Base-by-base conservation (phyloP, 2,329 filamentous ascomycete species). In the Paraphaeosphaeria sporulosa region DNA sequence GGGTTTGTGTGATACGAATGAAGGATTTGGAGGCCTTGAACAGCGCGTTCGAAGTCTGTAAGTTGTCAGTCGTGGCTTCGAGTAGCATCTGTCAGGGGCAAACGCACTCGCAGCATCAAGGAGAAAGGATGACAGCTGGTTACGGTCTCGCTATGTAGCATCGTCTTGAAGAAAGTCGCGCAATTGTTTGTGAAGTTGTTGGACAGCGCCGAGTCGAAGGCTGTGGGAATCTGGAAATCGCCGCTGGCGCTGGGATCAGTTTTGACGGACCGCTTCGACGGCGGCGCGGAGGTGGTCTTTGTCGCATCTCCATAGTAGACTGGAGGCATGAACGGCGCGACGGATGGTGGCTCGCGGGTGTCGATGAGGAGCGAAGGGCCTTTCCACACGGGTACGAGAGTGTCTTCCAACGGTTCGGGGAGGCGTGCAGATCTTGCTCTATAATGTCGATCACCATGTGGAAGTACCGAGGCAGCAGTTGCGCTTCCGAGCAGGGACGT, bases 111-210 rank as follows among this genome's bases (percentile, higher is more conserved):
- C 10, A 98, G 82, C 65, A 98, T 86, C 69, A 97, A 83, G 1
- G 94, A 97, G 59, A 97, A 83, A 0, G 94, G 92, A 66, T 94
- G 87, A 80, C 94, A 98, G 54, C 84, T 76, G 67, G 87, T 85
- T 68, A 95, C 93, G 3, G 86, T 88, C 6, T 84, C 73, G 72
- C 92, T 86, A 49, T 79, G 80, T 53, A 95, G 83, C 69, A 96
- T 87, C 2, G 76, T 76, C 54, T 86, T 82, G 76, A 96, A 89
- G 78, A 94, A 94, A 5, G 74, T 74, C 3, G 88, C 86, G 71
- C 91, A 94, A 5, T 80, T 79, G 36, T 74, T 74, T 10, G 84
- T 85, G 72, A 84, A 85, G 70, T 85, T 86, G 72, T 80, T 84
- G 19, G 81, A 81, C 21, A 84, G 68, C 44, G 77, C 80, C 25